These are phyloP conservation scores for Choiromyces venosus DNA, from an alignment of 495 filamentous ascomycete genomes.

Conservation along the genomic window DNA sequence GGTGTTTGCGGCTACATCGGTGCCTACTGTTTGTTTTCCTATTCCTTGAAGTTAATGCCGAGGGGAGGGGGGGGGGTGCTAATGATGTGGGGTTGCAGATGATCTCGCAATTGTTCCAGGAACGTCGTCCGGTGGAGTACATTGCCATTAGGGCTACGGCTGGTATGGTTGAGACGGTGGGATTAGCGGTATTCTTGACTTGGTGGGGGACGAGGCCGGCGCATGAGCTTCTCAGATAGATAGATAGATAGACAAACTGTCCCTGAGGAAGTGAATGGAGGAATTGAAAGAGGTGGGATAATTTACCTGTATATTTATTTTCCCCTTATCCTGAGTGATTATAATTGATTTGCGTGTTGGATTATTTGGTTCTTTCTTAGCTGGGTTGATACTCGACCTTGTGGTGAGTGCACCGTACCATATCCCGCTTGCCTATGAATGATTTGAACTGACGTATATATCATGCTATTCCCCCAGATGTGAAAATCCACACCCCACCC, in stretches of 20 bases:
- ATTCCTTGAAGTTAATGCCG: background rate
- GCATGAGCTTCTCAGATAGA: slow-evolving; percentile 38
- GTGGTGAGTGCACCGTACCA: too few species aligned
- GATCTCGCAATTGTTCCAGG: slow-evolving; percentile 75
- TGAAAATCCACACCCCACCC: too few species aligned
- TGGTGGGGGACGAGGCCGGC: slow-evolving; percentile 91
- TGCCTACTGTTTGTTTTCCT: slow-evolving; percentile 68
- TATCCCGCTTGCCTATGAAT: too few species aligned
- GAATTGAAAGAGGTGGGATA: background rate
- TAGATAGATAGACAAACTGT: too few species aligned
- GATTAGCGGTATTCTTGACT: slow-evolving; percentile 82
- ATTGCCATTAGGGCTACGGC: slow-evolving; percentile 77
- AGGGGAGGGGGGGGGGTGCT: background rate
- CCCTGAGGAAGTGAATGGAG: background rate
- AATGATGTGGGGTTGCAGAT: slow-evolving; percentile 51
- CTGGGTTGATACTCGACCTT: too few species aligned
- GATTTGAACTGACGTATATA: too few species aligned
- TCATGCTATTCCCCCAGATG: too few species aligned
- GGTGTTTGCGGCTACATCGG: slow-evolving; percentile 84
- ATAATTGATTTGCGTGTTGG: background rate
- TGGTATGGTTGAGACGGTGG: slow-evolving; percentile 87
- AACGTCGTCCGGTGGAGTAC: slow-evolving; percentile 85
- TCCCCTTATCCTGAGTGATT: background rate
- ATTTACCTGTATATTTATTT: background rate
- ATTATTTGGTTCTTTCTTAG: background rate